Percentiles rank a stretch among this genome's conserved stretches.
Conservation (phyloP, 345 rosid genomes). For the Citrus medica region DNA sequence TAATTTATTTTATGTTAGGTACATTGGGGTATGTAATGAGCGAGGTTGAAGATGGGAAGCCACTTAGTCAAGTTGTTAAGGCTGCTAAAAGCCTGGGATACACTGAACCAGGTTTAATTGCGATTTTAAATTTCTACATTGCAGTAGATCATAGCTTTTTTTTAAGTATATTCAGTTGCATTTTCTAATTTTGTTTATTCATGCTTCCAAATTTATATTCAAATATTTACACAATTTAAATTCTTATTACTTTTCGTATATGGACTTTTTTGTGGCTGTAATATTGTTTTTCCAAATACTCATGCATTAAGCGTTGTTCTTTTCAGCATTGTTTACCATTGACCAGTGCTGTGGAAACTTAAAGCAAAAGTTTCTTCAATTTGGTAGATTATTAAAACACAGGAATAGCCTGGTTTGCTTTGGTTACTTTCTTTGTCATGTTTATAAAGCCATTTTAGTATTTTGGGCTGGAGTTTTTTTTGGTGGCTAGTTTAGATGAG, state of each 20-base stretch:
- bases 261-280: neutral
- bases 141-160: constrained; percentile 9
- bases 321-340: neutral
- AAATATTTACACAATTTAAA: neutral
- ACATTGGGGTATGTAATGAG: constrained; percentile 97
- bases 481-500: too few relatives aligned
- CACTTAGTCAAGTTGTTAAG: constrained; percentile 82
- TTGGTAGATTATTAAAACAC: too few relatives aligned
- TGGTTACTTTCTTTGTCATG: too few relatives aligned
- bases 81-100: constrained; percentile 84
- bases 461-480: too few relatives aligned
- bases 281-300: neutral
- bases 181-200: neutral
- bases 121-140: constrained; percentile 5
- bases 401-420: too few relatives aligned
- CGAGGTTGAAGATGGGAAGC: constrained; percentile 86
- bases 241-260: neutral
- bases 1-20: constrained; percentile 34
- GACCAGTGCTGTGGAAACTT: too few relatives aligned
- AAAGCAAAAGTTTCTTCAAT: too few relatives aligned
- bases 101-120: constrained; percentile 86
- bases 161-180: neutral
- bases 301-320: neutral
- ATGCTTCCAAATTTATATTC: neutral
- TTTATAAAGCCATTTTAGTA: too few relatives aligned